phyloP scores from a whole-genome alignment of 73 alveolate species.

The Blepharisma japonicum region DNA sequence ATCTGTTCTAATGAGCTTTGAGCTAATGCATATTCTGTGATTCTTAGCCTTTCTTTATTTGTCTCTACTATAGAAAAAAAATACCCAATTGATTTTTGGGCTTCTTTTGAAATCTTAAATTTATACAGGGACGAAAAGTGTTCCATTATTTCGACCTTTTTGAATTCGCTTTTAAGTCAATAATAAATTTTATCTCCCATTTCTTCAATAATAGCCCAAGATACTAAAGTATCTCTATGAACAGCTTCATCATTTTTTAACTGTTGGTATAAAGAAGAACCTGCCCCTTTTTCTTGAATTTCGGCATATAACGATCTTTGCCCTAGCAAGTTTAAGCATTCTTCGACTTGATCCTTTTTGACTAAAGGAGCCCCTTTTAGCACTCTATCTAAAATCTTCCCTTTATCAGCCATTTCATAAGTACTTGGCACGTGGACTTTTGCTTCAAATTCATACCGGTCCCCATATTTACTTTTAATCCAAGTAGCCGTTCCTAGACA shows the following conservation, averaged over 20 bases:
- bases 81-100: slow-evolving; percentile 74
- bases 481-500: slow-evolving; percentile 79
- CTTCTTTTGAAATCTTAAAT: slow-evolving; percentile 49
- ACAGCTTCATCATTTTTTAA: slow-evolving; percentile 24
- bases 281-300: slow-evolving; percentile 38
- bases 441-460: slow-evolving; percentile 80
- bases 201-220: background rate
- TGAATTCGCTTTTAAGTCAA: slow-evolving; percentile 35
- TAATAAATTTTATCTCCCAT: background rate
- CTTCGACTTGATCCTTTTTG: slow-evolving; percentile 24
- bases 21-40: slow-evolving; percentile 61
- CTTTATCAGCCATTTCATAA: slow-evolving; percentile 46
- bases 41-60: slow-evolving; percentile 49
- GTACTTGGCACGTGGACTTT: slow-evolving; percentile 50
- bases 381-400: slow-evolving; percentile 29
- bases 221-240: background rate
- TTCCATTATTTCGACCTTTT: slow-evolving; percentile 42
- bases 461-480: slow-evolving; percentile 79
- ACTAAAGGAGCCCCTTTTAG: slow-evolving; percentile 25
- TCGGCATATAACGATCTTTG: slow-evolving; percentile 4
- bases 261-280: slow-evolving; percentile 39
- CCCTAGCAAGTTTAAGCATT: background rate
- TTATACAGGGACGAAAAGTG: slow-evolving; percentile 52
- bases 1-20: slow-evolving; percentile 77
- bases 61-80: slow-evolving; percentile 81